Percentiles rank a stretch among this genome's conserved stretches.
Conservation (phyloP, 1,139 yeast genomes). For the Cylindricascospora bacillispora region DNA sequence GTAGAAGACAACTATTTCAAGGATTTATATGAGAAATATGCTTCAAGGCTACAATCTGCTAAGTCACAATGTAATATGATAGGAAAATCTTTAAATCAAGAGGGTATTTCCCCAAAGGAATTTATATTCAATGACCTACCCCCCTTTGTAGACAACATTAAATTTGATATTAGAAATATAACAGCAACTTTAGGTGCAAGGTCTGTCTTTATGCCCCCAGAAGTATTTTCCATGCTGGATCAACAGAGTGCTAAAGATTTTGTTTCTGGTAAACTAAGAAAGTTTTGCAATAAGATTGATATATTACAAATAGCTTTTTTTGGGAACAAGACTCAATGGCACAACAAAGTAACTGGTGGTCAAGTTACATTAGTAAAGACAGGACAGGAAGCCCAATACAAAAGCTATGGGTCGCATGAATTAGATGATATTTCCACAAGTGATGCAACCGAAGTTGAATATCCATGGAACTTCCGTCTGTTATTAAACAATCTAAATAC, state of each 20-base stretch:
- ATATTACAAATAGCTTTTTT: slow-evolving; percentile 14
- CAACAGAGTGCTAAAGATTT: slow-evolving; percentile 32
- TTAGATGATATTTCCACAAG: slow-evolving; percentile 23
- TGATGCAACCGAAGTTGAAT: slow-evolving; percentile 16
- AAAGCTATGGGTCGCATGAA: slow-evolving; percentile 23
- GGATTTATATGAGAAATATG: slow-evolving; percentile 33
- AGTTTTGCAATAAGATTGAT: slow-evolving; percentile 21
- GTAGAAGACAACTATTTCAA: slow-evolving; percentile 22
- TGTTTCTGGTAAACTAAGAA: slow-evolving; percentile 33
- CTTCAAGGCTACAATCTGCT: slow-evolving; percentile 32
- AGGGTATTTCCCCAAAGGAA: slow-evolving; percentile 19
- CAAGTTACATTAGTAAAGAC: slow-evolving; percentile 12
- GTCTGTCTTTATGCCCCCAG: slow-evolving; percentile 43
- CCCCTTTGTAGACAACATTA: slow-evolving; percentile 32
- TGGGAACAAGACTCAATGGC: slow-evolving; percentile 20
- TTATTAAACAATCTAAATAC: slow-evolving; percentile 17
- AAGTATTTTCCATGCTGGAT: slow-evolving; percentile 25
- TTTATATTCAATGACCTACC: slow-evolving; percentile 34
- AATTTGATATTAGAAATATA: slow-evolving; percentile 27
- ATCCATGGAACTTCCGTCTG: slow-evolving; percentile 17
- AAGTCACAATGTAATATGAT: slow-evolving; percentile 35
- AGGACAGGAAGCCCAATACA: slow-evolving; percentile 9
- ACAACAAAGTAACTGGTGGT: slow-evolving; percentile 11
- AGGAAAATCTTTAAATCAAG: slow-evolving; percentile 24
- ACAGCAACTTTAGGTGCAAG: slow-evolving; percentile 41